phyloP scores from a whole-genome alignment of 1,284 basidiomycete species.

The Marasmius sp. region DNA sequence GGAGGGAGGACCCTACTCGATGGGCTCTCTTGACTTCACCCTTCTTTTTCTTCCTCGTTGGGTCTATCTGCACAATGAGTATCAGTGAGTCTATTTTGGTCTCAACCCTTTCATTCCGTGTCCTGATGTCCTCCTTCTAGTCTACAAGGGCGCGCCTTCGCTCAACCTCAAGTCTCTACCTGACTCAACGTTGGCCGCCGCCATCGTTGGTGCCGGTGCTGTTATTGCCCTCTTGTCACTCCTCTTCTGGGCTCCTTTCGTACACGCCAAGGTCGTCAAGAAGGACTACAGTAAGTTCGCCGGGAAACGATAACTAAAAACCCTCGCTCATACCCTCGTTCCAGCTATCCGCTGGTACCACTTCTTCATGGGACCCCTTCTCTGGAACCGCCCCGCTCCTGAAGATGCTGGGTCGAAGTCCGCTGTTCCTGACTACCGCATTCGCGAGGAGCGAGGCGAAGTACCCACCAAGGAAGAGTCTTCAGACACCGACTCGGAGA shows the following conservation, averaged over 20 bases:
- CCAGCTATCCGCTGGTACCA: constrained; percentile 26
- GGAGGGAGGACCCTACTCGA: no score
- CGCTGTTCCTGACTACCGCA: constrained; percentile 27
- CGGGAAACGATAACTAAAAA: background rate
- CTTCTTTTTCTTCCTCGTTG: no score
- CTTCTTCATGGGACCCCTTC: constrained; percentile 25
- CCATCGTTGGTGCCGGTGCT: constrained; percentile 21
- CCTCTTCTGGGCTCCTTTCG: constrained; percentile 28
- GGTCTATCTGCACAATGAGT: no score
- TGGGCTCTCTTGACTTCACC: no score
- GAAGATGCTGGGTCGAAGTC: constrained; percentile 15
- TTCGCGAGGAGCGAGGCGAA: constrained; percentile 14
- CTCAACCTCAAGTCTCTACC: constrained; percentile 20
- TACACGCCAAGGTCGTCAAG: constrained; percentile 25
- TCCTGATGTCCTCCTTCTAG: constrained; percentile 5
- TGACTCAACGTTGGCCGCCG: constrained; percentile 16
- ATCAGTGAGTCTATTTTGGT: constrained; percentile 15
- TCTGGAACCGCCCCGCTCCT: constrained; percentile 25
- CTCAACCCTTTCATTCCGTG: background rate
- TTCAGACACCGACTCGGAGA: background rate
- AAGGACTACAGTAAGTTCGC: constrained; percentile 26
- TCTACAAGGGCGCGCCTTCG: constrained; percentile 26
- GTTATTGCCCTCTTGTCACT: constrained; percentile 22
- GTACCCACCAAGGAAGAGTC: constrained; percentile 13
- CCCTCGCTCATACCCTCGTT: background rate